Evolutionary conservation across 495 filamentous ascomycete genomes (phyloP), one percentile per base, ranked within the genome.

Genomic region (Bacidia gigantensis): DNA sequence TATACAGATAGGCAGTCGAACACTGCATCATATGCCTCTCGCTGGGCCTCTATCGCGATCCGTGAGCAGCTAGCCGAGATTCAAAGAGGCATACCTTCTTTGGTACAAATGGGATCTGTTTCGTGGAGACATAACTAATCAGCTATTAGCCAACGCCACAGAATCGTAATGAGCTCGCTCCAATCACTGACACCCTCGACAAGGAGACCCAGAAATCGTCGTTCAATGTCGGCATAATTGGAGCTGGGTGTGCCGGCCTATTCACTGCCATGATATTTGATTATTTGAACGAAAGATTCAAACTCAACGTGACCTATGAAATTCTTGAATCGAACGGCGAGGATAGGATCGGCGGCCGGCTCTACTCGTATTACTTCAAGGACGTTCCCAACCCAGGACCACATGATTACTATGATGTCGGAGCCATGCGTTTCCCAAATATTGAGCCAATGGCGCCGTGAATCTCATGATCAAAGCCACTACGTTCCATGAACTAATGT

Each of bases 331-430:
- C 58, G 9, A 53, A 56, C 3, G 52, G 59, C 20, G 38, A 39
- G 5, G 12, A 54, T 25, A 22, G 52, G 21, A 24, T 50, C 25
- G 52, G 52, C 11, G 46, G 52, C 11, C 32, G 46, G 35, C 22
- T 54, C 17, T 56, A 45, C 26, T 26, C 53, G 21, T 49, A 53
- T 29, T 56, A 56, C 40, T 56, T 56, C 38, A 49, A 50, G 43
- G 44, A 49, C 3, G 29, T 18, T 2, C 41, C 7, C 20, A 17
- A 44, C 20, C 14, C 41, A 22, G 20, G 17, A 9, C 39, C 41
- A 12, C 65, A 67, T 29, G 54, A 69, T 48, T 72, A 73, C 54
- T 73, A 65, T 49, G 70, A 73, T 56, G 61, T 67, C 22, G 70
- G 70, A 1, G 67, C 66, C 1, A 72, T 71, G 69, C 53, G 69